These are phyloP conservation scores for Limnomonas spitsbergensis DNA, from an alignment of 139 green algal species.

Conservation along the genomic window DNA sequence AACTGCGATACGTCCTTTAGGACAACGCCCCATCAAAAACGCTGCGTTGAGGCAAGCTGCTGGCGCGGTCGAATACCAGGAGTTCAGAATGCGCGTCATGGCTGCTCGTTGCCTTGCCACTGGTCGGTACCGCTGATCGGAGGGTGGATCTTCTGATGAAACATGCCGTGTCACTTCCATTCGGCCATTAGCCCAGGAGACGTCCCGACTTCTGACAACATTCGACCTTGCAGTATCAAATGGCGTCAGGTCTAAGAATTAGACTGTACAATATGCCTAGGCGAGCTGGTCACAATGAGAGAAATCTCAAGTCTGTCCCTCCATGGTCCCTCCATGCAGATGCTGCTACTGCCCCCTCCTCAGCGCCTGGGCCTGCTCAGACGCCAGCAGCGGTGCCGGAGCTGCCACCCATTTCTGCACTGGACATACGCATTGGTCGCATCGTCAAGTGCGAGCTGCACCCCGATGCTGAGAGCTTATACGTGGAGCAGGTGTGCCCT, in stretches of 20 bases:
- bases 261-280: too few species aligned
- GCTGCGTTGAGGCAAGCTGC: not conserved
- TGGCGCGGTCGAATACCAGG: not conserved
- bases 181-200: not conserved
- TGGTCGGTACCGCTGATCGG: too few species aligned
- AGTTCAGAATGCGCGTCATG: not conserved
- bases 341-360: not conserved
- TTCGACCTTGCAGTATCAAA: not conserved
- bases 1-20: not conserved
- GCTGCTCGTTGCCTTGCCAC: not conserved
- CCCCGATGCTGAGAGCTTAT: slow-evolving; percentile 65
- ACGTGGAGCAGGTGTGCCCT: slow-evolving; percentile 10
- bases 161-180: too few species aligned
- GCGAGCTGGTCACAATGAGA: too few species aligned
- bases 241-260: not conserved
- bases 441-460: slow-evolving; percentile 65
- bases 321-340: not conserved
- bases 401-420: not conserved
- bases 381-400: not conserved
- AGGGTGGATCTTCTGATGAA: not conserved
- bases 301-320: not conserved
- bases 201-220: not conserved
- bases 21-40: not conserved
- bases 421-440: slow-evolving; percentile 64
- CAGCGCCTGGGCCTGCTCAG: not conserved